Evolutionary conservation across 2,329 filamentous ascomycete species (phyloP).

Genomic region (Penicillium paneum): DNA sequence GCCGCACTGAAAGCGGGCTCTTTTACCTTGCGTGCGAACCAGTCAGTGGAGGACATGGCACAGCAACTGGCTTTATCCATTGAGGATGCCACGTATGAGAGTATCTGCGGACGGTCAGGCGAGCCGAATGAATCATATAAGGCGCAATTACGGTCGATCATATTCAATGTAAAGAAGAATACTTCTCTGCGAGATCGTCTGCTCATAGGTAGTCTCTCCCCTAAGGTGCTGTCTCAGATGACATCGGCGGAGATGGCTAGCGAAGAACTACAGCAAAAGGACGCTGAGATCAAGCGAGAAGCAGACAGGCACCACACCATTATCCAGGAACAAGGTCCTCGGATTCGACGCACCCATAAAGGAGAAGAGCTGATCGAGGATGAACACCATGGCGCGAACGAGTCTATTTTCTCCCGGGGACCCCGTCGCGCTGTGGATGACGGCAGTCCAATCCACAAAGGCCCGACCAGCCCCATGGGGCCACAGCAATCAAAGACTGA

Average conservation of each 20-base stretch:
- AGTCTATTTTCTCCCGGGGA: constrained; percentile 48
- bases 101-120: constrained; percentile 49
- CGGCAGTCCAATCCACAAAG: constrained; percentile 27
- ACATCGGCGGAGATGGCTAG: constrained; percentile 85
- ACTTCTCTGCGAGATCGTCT: constrained; percentile 71
- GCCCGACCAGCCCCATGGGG: constrained; percentile 27
- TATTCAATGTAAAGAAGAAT: constrained; percentile 88
- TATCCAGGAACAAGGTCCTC: constrained; percentile 70
- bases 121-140: constrained; percentile 56
- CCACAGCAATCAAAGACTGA: constrained; percentile 38
- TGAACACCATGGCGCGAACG: constrained; percentile 53
- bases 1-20: constrained; percentile 63
- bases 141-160: constrained; percentile 68
- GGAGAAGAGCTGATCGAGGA: constrained; percentile 86
- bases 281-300: constrained; percentile 54
- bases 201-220: constrained; percentile 67
- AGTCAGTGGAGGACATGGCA: constrained; percentile 62
- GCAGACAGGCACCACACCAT: constrained; percentile 69
- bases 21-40: constrained; percentile 61
- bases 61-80: constrained; percentile 73
- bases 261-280: constrained; percentile 72
- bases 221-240: constrained; percentile 82
- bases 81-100: constrained; percentile 64
- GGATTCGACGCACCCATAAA: constrained; percentile 87
- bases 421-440: constrained; percentile 45